Evolutionary conservation across 2,329 filamentous ascomycete species (phyloP).

Genomic region (Stromatinia cepivora): DNA sequence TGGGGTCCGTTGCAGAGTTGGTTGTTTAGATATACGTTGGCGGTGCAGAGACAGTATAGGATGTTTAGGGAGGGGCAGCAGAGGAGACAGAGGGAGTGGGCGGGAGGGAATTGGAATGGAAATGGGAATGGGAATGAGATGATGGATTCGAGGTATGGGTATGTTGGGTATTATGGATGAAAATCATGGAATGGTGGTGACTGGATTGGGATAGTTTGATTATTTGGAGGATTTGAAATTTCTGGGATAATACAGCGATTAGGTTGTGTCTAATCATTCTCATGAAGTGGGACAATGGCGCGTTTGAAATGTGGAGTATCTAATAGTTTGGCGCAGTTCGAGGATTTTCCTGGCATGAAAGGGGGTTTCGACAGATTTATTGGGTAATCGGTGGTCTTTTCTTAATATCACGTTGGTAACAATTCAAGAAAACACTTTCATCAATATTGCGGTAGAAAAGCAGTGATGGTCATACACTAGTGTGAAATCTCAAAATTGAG

Average conservation of each 20-base stretch:
- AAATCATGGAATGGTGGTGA: no score
- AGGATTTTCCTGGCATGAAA: no score
- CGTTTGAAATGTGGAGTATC: background rate
- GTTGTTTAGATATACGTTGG: background rate
- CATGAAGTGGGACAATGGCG: background rate
- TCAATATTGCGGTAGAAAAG: no score
- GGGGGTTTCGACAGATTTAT: no score
- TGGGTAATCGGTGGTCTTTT: no score
- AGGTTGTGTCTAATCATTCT: background rate
- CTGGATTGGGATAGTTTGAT: background rate
- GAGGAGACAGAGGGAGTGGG: conserved; percentile 6
- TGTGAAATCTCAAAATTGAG: no score
- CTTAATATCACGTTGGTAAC: no score
- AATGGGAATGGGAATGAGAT: background rate
- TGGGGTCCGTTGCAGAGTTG: conserved; percentile 22
- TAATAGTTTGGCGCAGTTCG: background rate
- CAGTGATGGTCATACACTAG: no score
- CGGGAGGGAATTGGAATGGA: background rate
- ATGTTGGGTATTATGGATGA: background rate
- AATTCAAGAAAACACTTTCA: no score
- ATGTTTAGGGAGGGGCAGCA: background rate
- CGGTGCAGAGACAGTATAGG: background rate
- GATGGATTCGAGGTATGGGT: background rate
- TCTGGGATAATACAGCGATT: background rate
- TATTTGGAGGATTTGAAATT: background rate